These are phyloP conservation scores for Thyridium curvatum DNA, from an alignment of 2,329 filamentous ascomycete genomes.

Conservation along the genomic window DNA sequence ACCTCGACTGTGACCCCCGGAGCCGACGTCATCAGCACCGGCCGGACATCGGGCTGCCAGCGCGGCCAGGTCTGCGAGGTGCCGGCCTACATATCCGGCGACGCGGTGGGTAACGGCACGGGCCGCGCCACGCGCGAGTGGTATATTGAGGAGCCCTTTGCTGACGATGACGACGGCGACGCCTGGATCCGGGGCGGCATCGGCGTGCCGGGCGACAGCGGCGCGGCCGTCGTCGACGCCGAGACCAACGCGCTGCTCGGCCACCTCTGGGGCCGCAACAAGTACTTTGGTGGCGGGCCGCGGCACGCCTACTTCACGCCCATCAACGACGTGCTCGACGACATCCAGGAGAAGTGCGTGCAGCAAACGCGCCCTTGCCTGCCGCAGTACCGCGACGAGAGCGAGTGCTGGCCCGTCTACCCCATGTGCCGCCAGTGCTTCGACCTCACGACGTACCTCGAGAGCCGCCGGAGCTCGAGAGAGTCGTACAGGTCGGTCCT, in stretches of 20 bases:
- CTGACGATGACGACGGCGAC: slow-evolving; percentile 25
- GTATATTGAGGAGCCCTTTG: slow-evolving; percentile 33
- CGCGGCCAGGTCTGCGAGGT: slow-evolving; percentile 34
- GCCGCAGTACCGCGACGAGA: slow-evolving; percentile 32
- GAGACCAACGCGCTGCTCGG: slow-evolving; percentile 30
- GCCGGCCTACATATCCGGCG: slow-evolving; percentile 32
- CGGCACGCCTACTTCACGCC: slow-evolving; percentile 36
- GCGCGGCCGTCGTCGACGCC: slow-evolving; percentile 35
- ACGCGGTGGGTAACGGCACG: slow-evolving; percentile 26
- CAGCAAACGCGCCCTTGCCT: slow-evolving; percentile 30
- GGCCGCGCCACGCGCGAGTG: slow-evolving; percentile 36
- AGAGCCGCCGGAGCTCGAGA: slow-evolving; percentile 33
- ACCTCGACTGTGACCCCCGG: slow-evolving; percentile 26
- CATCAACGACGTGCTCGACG: slow-evolving; percentile 35
- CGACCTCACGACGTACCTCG: slow-evolving; percentile 31
- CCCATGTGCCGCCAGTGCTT: slow-evolving; percentile 34
- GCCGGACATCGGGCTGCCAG: slow-evolving; percentile 35
- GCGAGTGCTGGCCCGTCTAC: slow-evolving; percentile 30
- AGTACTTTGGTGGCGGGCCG: slow-evolving; percentile 33
- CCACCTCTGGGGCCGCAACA: slow-evolving; percentile 37
- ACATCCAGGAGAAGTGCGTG: slow-evolving; percentile 37
- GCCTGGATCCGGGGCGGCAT: slow-evolving; percentile 39
- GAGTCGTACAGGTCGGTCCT: slow-evolving; percentile 36
- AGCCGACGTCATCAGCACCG: slow-evolving; percentile 29
- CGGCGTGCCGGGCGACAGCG: slow-evolving; percentile 36